These are phyloP conservation scores for Abrus pulchellus DNA, from an alignment of 306 rosid genomes.

Conservation along the genomic window DNA sequence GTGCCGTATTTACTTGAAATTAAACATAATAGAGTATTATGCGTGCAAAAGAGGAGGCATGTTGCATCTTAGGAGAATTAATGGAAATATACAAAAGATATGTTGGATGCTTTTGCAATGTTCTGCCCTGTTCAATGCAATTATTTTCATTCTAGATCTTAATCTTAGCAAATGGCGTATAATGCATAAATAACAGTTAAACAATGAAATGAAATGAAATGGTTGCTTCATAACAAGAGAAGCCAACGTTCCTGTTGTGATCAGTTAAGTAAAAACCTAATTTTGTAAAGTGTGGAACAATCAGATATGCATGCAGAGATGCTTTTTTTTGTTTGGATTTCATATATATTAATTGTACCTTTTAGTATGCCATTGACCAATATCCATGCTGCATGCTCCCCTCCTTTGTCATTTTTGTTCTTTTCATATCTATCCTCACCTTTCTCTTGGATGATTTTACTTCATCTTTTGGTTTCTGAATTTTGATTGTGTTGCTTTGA, in stretches of 20 bases:
- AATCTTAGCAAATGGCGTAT: neutral
- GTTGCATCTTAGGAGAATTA: constrained; percentile 24
- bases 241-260: neutral
- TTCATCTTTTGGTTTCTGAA: neutral
- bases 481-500: constrained; percentile 15
- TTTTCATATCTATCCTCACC: neutral
- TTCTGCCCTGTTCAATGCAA: constrained; percentile 9
- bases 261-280: neutral
- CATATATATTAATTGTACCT: constrained; percentile 20
- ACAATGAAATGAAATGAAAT: neutral
- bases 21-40: constrained; percentile 25
- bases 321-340: neutral
- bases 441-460: neutral
- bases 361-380: constrained; percentile 6
- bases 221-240: constrained; percentile 15
- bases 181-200: neutral
- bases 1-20: constrained; percentile 34
- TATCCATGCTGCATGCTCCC: neutral
- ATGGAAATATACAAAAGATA: constrained; percentile 14
- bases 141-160: constrained; percentile 11
- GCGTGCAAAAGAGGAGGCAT: constrained; percentile 26
- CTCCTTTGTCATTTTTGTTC: neutral
- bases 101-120: constrained; percentile 3
- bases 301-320: neutral
- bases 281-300: neutral